Evolutionary conservation across 148 eudicot genomes (phyloP), one percentile per base, ranked within the genome.

Genomic region (Rhododendron kiyosumense): DNA sequence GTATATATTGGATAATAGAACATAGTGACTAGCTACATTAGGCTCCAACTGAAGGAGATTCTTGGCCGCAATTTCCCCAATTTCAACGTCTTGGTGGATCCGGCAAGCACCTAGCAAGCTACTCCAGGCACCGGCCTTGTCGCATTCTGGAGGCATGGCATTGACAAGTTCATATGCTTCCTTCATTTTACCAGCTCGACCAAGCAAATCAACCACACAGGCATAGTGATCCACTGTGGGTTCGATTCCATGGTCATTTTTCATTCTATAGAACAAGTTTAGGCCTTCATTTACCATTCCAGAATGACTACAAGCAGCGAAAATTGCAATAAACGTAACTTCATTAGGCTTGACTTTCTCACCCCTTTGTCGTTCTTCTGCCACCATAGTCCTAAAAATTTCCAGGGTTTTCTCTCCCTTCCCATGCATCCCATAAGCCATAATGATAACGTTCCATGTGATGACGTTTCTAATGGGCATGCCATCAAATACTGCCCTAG

Each of bases 361-460:
- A 11, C 90, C 89, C 18, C 43, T 87, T 5, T 85, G 38, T 32
- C 7, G 80, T 82, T 78, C 88, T 81, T 91, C 92, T 4, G 84
- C 85, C 52, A 88, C 89, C 98, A 94, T 95, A 22, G 71, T 85
- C 65, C 84, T 84, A 79, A 95, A 91, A 38, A 94, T 94, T 51
- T 71, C 41, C 80, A 92, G 82, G 65, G 96, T 95, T 84, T 91
- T 92, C 38, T 90, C 89, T 79, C 96, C 98, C 88, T 90, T 90
- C 83, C 98, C 98, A 69, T 94, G 98, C 98, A 96, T 94, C 81
- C 98, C 98, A 76, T 94, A 94, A 85, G 98, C 96, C 98, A 92
- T 90, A 84, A 96, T 91, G 74, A 96, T 92, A 82, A 93, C 95
- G 76, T 96, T 96, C 98, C 98, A 96, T 74, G 98, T 94, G 84